Conservation (phyloP, 1,284 basidiomycete species). For the Exobasidium cylindrosporum region DNA sequence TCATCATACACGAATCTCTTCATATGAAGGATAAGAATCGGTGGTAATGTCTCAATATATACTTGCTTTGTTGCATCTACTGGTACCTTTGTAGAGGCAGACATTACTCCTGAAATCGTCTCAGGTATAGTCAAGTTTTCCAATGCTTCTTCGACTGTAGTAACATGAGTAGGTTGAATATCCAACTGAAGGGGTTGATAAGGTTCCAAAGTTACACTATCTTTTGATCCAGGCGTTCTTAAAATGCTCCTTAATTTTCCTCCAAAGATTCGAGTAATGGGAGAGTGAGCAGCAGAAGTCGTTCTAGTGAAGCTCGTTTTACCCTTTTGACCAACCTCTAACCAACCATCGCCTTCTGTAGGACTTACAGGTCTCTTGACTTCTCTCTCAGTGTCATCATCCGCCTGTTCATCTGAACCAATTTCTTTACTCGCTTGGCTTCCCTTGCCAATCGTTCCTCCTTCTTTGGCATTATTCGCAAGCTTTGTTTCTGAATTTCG, state of each 20-base stretch:
- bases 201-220: conserved; percentile 85
- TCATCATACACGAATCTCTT: conserved; percentile 90
- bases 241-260: conserved; percentile 88
- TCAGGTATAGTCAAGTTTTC: conserved; percentile 76
- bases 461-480: background rate
- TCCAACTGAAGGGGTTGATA: conserved; percentile 87
- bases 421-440: background rate
- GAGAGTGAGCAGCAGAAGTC: conserved; percentile 75
- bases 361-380: conserved; percentile 46
- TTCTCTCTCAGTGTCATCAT: conserved; percentile 57
- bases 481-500: conserved; percentile 40
- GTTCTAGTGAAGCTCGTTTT: conserved; percentile 76
- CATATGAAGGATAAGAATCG: conserved; percentile 82
- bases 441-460: background rate
- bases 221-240: conserved; percentile 72
- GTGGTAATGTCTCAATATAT: conserved; percentile 79
- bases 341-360: conserved; percentile 63
- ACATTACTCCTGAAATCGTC: conserved; percentile 69
- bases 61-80: conserved; percentile 84
- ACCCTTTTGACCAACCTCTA: conserved; percentile 90
- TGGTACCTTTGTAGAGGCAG: conserved; percentile 51
- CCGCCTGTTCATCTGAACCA: conserved; percentile 6
- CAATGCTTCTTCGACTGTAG: conserved; percentile 79
- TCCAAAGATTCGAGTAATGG: conserved; percentile 87
- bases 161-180: conserved; percentile 70